phyloP scores from a whole-genome alignment of 768 basidiomycete species.

The Leccinum truebloodii region DNA sequence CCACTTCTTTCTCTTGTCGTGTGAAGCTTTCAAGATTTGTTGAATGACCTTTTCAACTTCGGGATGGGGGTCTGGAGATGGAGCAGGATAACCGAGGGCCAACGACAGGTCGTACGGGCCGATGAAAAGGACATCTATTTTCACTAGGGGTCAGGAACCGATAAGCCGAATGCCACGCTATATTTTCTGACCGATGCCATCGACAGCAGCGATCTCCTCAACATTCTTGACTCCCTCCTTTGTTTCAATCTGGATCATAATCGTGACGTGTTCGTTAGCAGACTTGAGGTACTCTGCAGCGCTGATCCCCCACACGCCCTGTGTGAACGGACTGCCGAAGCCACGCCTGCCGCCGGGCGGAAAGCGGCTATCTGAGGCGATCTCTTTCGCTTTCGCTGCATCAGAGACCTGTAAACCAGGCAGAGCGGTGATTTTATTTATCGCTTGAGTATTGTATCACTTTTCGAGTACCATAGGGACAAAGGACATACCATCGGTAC shows the following conservation, averaged over 20 bases:
- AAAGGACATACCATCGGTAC: slow-evolving; percentile 59
- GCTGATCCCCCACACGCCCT: slow-evolving; percentile 55
- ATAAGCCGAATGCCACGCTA: neutral
- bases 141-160: neutral
- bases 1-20: slow-evolving; percentile 66
- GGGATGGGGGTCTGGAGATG: slow-evolving; percentile 64
- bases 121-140: slow-evolving; percentile 54
- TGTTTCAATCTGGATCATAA: slow-evolving; percentile 72
- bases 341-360: slow-evolving; percentile 64
- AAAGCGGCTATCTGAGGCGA: slow-evolving; percentile 60
- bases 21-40: slow-evolving; percentile 48
- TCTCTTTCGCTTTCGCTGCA: slow-evolving; percentile 53
- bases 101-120: slow-evolving; percentile 72
- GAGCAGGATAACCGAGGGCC: slow-evolving; percentile 57
- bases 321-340: slow-evolving; percentile 65
- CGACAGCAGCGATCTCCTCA: slow-evolving; percentile 57
- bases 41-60: slow-evolving; percentile 63
- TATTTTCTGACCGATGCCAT: slow-evolving; percentile 53
- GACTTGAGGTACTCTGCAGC: slow-evolving; percentile 49
- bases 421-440: no score
- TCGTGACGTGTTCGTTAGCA: slow-evolving; percentile 56
- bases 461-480: neutral
- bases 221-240: slow-evolving; percentile 58
- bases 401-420: slow-evolving; percentile 48
- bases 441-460: neutral